A percentile compares a stretch with the other conserved stretches of the same genome.
Conservation (phyloP, 2,329 filamentous ascomycete genomes). For the Lecanicillium sp. region DNA sequence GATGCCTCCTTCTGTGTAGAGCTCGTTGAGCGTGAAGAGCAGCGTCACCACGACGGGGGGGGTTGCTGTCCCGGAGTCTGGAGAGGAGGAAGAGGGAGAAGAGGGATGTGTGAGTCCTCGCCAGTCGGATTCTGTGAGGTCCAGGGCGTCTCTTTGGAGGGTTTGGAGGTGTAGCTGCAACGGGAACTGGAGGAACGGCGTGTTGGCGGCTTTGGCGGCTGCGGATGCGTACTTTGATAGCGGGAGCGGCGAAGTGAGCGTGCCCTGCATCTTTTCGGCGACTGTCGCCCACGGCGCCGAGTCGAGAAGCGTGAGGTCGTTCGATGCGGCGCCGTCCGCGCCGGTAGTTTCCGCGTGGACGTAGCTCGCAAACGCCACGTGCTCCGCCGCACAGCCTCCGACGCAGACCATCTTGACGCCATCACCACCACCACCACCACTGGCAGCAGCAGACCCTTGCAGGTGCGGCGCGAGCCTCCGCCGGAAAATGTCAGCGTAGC, state of each 20-base stretch:
- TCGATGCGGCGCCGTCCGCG: constrained; percentile 12
- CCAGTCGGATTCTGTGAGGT: constrained; percentile 31
- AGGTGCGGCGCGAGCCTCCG: neutral
- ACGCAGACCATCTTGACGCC: constrained; percentile 40
- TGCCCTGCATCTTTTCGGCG: constrained; percentile 49
- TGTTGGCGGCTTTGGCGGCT: constrained; percentile 38
- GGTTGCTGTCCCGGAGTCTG: constrained; percentile 19
- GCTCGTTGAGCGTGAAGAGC: constrained; percentile 92
- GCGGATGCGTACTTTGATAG: constrained; percentile 49
- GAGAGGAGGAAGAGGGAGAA: too few relatives aligned
- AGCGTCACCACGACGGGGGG: constrained; percentile 62
- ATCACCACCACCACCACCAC: neutral
- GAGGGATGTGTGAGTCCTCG: too few relatives aligned
- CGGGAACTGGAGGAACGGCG: constrained; percentile 34
- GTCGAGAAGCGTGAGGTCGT: constrained; percentile 64
- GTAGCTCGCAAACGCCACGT: constrained; percentile 48
- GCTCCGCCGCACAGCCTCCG: constrained; percentile 56
- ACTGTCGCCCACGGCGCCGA: constrained; percentile 71
- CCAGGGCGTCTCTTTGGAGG: constrained; percentile 43
- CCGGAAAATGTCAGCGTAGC: constrained; percentile 61
- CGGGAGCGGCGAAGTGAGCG: constrained; percentile 46
- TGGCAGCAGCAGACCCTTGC: constrained; percentile 21
- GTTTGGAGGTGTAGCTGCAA: constrained; percentile 37
- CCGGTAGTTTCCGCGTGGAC: constrained; percentile 22
- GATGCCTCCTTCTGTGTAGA: constrained; percentile 72